Evolutionary conservation across 2,329 filamentous ascomycete species (phyloP).

Genomic region (Furcasterigmium sp.): DNA sequence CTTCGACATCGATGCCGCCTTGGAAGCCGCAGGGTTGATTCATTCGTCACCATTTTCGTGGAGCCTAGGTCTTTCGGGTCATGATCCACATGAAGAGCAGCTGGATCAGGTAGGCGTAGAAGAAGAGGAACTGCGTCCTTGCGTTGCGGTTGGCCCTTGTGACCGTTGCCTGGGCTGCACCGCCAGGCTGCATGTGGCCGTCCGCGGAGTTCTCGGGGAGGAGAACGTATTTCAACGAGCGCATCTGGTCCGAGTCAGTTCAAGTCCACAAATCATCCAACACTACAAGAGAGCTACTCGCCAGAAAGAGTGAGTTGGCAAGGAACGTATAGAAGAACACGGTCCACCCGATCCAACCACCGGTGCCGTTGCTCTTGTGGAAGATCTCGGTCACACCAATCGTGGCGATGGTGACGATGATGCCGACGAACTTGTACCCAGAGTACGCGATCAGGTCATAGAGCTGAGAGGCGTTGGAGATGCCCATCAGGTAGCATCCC

Average conservation of each 20-base stretch:
- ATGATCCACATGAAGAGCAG: conserved; percentile 88
- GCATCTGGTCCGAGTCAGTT: conserved; percentile 54
- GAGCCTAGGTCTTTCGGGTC: conserved; percentile 38
- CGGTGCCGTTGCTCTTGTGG: conserved; percentile 74
- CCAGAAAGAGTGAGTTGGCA: conserved; percentile 92
- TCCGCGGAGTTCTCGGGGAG: conserved; percentile 74
- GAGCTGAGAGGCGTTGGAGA: conserved; percentile 89
- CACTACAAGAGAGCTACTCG: conserved; percentile 37
- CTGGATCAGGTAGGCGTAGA: conserved; percentile 93
- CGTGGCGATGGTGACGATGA: conserved; percentile 85
- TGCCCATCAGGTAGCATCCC: conserved; percentile 88
- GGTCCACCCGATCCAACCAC: conserved; percentile 82
- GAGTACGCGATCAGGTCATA: conserved; percentile 93
- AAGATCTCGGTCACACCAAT: conserved; percentile 73
- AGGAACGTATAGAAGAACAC: conserved; percentile 89
- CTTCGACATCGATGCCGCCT: too few relatives aligned
- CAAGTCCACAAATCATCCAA: not conserved
- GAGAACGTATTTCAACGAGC: conserved; percentile 92
- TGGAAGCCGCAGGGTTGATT: too few relatives aligned
- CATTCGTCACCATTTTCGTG: too few relatives aligned
- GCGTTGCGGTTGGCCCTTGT: conserved; percentile 81
- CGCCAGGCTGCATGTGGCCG: conserved; percentile 49
- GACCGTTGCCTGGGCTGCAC: conserved; percentile 46
- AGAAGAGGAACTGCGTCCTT: conserved; percentile 85
- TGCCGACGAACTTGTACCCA: conserved; percentile 97